Base-by-base conservation (phyloP, 495 filamentous ascomycete genomes). In the Hypoxylon trugodes region DNA sequence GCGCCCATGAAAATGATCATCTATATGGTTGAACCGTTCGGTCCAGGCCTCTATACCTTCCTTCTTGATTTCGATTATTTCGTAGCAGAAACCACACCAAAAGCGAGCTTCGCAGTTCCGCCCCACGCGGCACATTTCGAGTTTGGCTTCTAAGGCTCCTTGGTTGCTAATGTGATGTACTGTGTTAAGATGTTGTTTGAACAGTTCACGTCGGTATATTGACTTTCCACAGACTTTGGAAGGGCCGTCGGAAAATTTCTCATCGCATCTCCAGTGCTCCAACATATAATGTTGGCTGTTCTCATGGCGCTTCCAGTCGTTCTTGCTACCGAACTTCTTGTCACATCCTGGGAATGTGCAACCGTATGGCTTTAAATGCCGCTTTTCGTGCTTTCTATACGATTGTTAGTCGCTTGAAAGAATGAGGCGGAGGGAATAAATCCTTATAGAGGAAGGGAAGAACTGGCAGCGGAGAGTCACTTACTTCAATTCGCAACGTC, bases 271-370 rank as follows among this genome's bases (percentile, higher is more conserved):
- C 88, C 91, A 97, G 51, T 84, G 81, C 59, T 92, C 87, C 2
- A 85, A 67, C 63, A 89, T 85, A 61, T 86, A 88, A 69, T 97
- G 94, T 71, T 96, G 92, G 21, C 86, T 89, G 62, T 88, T 92
- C 65, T 98, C 94, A 71, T 98, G 94, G 6, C 95, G 88, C 74
- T 97, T 97, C 95, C 94, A 97, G 76, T 97, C 94, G 38, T 91
- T 91, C 70, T 97, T 97, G 77, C 90, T 93, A 30, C 95, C 94
- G 64, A 97, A 96, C 2, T 74, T 82, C 62, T 92, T 95, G 42
- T 79, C 76, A 69, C 95, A 97, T 15, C 77, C 77, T 7, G 80
- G 71, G 42, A 86, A 92, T 6, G 94, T 97, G 76, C 94, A 97
- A 37, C 89, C 90, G 67, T 95, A 98, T 0, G 93, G 95, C 50